A percentile compares a stretch with the other conserved stretches of the same genome.
Conservation (phyloP, 352 stramenopile species). For the Phytophthora boehmeriae region DNA sequence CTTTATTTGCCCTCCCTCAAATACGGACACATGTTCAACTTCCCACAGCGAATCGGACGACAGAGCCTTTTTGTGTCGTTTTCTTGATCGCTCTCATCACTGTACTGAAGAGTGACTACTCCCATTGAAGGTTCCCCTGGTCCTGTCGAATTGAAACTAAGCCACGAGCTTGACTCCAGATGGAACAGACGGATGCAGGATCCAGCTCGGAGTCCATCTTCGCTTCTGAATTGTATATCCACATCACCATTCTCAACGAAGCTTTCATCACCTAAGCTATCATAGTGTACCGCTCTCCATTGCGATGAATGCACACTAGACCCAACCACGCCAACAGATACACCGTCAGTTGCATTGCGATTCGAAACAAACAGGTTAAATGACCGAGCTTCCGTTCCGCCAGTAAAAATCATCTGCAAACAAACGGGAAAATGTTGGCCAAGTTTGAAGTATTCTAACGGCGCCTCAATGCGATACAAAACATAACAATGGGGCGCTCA, state of each 20-base stretch:
- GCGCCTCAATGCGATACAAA: background rate
- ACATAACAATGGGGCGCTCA: constrained; percentile 11
- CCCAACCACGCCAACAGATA: constrained; percentile 46
- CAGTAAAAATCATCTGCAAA: constrained; percentile 54
- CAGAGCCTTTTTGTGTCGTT: constrained; percentile 32
- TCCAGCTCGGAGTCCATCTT: constrained; percentile 49
- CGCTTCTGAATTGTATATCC: constrained; percentile 2
- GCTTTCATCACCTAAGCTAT: constrained; percentile 34
- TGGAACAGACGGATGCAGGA: constrained; percentile 67
- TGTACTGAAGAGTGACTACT: constrained; percentile 52
- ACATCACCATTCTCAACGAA: constrained; percentile 8
- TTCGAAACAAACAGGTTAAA: constrained; percentile 77
- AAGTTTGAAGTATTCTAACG: background rate
- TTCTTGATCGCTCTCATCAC: constrained; percentile 48
- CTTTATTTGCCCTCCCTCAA: constrained; percentile 59
- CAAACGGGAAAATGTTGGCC: constrained; percentile 1
- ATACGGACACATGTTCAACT: constrained; percentile 51
- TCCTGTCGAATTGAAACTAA: constrained; percentile 38
- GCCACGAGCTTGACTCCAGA: constrained; percentile 70
- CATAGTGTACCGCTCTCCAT: constrained; percentile 64
- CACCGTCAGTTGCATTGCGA: constrained; percentile 38
- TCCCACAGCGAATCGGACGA: constrained; percentile 71
- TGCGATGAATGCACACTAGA: constrained; percentile 65
- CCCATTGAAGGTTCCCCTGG: constrained; percentile 1
- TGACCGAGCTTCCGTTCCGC: constrained; percentile 46